Base-by-base conservation (phyloP, 2,329 filamentous ascomycete genomes). In the Rutstroemia sp. region DNA sequence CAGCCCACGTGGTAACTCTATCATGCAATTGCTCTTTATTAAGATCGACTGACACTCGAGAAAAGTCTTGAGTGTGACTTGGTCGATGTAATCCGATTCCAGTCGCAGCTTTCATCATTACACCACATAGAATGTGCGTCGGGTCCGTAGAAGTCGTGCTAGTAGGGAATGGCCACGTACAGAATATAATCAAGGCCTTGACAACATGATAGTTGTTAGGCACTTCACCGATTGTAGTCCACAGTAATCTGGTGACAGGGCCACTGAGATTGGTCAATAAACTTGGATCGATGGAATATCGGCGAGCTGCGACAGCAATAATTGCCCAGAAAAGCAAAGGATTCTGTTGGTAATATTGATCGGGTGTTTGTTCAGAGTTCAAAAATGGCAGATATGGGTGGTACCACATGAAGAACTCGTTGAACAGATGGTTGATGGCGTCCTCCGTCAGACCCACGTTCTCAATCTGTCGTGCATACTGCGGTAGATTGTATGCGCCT, bases 21-120 rank as follows among this genome's bases (percentile, higher is more conserved):
- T 94, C 88, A 62, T 87, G 82, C 57, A 92, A 80, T 65, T 92
- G 88, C 67, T 92, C 88, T 65, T 86, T 86, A 64, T 88, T 87
- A 41, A 92, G 75, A 62, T 91, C 85, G 34, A 89, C 78, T 2
- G 83, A 86, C 27, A 88, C 85, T 50, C 88, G 77, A 1, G 87
- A 90, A 69, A 92, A 94, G 69, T 92, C 89, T 69, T 92, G 87
- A 46, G 88, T 88, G 69, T 92, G 85, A 54, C 86, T 89, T 12
- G 88, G 89, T 48, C 88, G 81, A 66, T 94, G 88, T 53, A 94
- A 76, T 19, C 89, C 88, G 63, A 92, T 90, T 62, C 89, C 88
- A 62, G 89, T 91, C 8, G 89, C 89, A 21, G 88, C 83, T 73
- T 92, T 90, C 82, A 92, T 91, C 87, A 92, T 90, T 59, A 90